These are phyloP conservation scores for Vitellaria paradoxa DNA, from an alignment of 179 eudicot species.

Conservation along the genomic window DNA sequence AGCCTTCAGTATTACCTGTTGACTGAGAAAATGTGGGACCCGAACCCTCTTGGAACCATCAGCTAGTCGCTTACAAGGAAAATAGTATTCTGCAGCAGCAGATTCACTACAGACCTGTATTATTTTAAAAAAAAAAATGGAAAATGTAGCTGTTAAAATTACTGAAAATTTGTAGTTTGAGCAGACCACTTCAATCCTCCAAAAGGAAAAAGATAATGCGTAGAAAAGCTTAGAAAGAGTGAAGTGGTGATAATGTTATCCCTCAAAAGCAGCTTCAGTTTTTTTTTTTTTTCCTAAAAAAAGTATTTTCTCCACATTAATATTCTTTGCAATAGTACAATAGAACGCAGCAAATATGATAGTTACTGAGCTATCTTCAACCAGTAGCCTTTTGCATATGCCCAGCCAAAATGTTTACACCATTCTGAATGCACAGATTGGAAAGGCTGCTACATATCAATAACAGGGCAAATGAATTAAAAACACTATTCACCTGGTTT, in stretches of 20 bases:
- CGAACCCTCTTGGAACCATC: conserved; percentile 93
- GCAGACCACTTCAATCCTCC: background rate
- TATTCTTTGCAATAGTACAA: too few relatives aligned
- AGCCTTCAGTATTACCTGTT: conserved; percentile 44
- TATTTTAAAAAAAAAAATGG: background rate
- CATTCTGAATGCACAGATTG: background rate
- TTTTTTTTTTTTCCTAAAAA: too few relatives aligned
- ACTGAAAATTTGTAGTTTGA: background rate
- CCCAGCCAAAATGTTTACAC: background rate
- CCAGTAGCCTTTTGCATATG: too few relatives aligned
- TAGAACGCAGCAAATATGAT: too few relatives aligned
- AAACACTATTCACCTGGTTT: conserved; percentile 52
- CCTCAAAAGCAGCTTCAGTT: too few relatives aligned
- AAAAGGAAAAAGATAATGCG: background rate
- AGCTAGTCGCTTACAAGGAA: conserved; percentile 59
- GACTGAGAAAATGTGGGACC: conserved; percentile 54
- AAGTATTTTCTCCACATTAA: too few relatives aligned
- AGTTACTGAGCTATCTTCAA: too few relatives aligned
- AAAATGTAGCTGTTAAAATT: background rate
- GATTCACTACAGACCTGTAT: conserved; percentile 49
- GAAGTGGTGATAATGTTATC: background rate
- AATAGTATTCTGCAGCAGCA: conserved; percentile 35
- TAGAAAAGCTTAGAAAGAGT: background rate
- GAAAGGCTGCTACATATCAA: background rate
- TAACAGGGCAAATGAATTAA: background rate